Base-by-base conservation (phyloP, 179 eudicot genomes). In the Amaranthus tricolor region DNA sequence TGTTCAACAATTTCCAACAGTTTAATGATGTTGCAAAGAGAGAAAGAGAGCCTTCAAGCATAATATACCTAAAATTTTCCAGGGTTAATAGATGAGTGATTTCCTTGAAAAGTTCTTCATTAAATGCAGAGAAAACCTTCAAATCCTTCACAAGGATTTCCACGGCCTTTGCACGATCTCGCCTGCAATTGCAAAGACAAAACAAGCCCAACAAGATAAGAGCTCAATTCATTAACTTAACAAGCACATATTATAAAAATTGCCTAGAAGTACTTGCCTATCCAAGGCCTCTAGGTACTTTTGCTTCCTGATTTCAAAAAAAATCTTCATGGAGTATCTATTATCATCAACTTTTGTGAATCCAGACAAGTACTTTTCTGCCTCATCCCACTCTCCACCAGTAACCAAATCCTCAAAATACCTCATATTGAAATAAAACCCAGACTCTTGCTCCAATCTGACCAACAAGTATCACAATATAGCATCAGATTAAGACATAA, bases 391-490 rank as follows among this genome's bases (percentile, higher is more conserved):
- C 73, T 82, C 79, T 68, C 87, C 87, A 60, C 76, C 80, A 67
- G 82, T 82, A 76, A 84, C 87, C 74, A 85, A 66, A 9, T 85
- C 88, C 71, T 82, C 85, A 73, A 85, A 85, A 78, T 82, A 50
- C 74, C 78, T 82, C 84, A 80, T 85, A 72, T 85, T 85, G 63
- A 85, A 85, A 78, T 57, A 85, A 69, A 85, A 85, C 20, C 85
- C 85, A 1, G 88, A 85, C 66, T 85, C 88, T 76, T 85, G 84
- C 84, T 85, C 88, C 84, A 85, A 73, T 69, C 88, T 85, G 84
- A 64, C n/a, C 76, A 58, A 68, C 40, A 3, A 43, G 50, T 56
- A 64, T 13, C 60, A 71, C 66, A 74, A 31, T 14, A 50, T 52
- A 72, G 58, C 31, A 70, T 49, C 7, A 68, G 8, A 62, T 48